phyloP scores from a whole-genome alignment of 2,329 filamentous ascomycete genomes.

The Monosporascus sp. region DNA sequence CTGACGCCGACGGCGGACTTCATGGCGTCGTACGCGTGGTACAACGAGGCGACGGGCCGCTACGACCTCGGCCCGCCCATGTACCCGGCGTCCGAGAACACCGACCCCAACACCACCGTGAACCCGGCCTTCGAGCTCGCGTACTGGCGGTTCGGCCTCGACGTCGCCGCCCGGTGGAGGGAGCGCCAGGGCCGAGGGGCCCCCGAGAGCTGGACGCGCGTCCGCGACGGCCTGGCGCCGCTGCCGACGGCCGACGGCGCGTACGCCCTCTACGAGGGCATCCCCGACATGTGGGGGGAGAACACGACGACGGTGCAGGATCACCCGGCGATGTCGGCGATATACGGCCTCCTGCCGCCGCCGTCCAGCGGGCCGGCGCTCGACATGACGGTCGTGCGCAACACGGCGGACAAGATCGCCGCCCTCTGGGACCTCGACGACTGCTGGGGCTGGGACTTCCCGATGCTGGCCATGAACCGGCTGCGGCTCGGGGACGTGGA shows the following conservation, averaged over 20 bases:
- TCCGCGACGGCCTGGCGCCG: slow-evolving; percentile 46
- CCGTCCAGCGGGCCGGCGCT: slow-evolving; percentile 28
- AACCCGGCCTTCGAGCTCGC: slow-evolving; percentile 57
- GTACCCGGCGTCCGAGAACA: slow-evolving; percentile 50
- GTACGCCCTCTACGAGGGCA: slow-evolving; percentile 50
- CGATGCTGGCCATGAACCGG: slow-evolving; percentile 39
- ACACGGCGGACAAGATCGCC: slow-evolving; percentile 33
- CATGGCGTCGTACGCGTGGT: slow-evolving; percentile 54
- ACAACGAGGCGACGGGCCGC: slow-evolving; percentile 42
- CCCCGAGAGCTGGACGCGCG: slow-evolving; percentile 40
- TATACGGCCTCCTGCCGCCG: slow-evolving; percentile 38
- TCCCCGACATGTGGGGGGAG: slow-evolving; percentile 35
- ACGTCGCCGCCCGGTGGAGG: slow-evolving; percentile 49
- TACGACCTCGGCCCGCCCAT: slow-evolving; percentile 46
- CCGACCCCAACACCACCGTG: slow-evolving; percentile 47
- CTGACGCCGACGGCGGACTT: slow-evolving; percentile 49
- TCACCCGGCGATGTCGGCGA: slow-evolving; percentile 37
- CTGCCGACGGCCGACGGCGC: slow-evolving; percentile 44
- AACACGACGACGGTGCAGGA: slow-evolving; percentile 33
- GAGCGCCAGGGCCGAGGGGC: slow-evolving; percentile 35
- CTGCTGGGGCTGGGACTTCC: slow-evolving; percentile 40
- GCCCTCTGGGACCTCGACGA: slow-evolving; percentile 33
- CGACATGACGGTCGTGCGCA: slow-evolving; percentile 28
- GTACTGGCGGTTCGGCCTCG: slow-evolving; percentile 57
- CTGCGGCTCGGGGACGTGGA: slow-evolving; percentile 33